Evolutionary conservation across 2,329 filamentous ascomycete species (phyloP).

Genomic region (Apiospora rasikravindrae): DNA sequence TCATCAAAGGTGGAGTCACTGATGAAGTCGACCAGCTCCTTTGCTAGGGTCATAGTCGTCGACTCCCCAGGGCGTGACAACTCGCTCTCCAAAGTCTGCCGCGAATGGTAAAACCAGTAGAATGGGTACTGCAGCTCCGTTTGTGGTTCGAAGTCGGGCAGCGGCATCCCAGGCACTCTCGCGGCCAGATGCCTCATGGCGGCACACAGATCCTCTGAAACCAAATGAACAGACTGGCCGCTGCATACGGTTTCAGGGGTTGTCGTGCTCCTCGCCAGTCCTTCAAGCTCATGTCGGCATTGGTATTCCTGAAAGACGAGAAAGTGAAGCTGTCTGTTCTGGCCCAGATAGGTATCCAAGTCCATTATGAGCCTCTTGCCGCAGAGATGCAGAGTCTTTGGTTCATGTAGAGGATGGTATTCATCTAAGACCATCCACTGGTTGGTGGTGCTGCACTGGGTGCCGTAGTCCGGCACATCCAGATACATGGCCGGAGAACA

Average conservation of each 20-base stretch:
- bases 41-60: neutral
- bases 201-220: neutral
- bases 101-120: neutral
- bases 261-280: neutral
- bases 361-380: neutral
- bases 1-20: neutral
- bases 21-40: neutral
- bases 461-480: neutral
- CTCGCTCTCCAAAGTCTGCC: neutral
- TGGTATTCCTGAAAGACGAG: neutral
- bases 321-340: neutral
- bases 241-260: neutral
- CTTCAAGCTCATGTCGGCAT: neutral
- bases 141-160: neutral
- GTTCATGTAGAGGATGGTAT: neutral
- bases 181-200: neutral
- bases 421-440: slow-evolving; percentile 5
- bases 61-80: neutral
- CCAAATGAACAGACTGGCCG: neutral
- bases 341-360: neutral
- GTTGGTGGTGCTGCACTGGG: neutral
- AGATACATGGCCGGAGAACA: neutral
- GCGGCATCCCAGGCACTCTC: neutral
- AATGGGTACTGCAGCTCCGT: neutral
- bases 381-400: neutral